Conservation (phyloP, 2,329 filamentous ascomycete genomes). For the Aspergillus melleus region DNA sequence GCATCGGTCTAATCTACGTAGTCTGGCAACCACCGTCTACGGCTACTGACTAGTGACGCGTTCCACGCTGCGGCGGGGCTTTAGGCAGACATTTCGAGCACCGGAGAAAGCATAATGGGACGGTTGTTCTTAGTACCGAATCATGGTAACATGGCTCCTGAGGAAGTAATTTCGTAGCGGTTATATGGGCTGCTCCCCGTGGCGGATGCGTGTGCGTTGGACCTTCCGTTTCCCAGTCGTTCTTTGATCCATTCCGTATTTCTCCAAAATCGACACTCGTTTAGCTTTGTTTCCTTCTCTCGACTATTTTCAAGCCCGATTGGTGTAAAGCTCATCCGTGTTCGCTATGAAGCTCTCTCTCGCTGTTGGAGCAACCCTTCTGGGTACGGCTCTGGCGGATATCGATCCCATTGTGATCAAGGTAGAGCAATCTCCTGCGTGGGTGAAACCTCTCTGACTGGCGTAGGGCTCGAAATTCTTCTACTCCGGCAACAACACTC, state of each 20-base stretch:
- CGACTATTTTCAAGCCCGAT: neutral
- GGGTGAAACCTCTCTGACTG: neutral
- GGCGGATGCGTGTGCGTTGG: neutral
- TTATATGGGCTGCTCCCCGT: conserved; percentile 3
- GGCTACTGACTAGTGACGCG: conserved; percentile 6
- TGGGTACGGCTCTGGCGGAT: conserved; percentile 51
- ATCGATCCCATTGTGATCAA: conserved; percentile 60
- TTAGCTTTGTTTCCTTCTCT: neutral
- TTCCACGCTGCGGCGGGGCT: conserved; percentile 10
- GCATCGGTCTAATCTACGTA: neutral
- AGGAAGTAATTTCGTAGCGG: neutral
- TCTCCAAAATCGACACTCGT: conserved; percentile 5
- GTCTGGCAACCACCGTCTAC: neutral
- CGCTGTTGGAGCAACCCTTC: conserved; percentile 32
- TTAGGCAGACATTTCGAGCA: neutral
- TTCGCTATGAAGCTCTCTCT: conserved; percentile 20
- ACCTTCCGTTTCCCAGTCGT: neutral
- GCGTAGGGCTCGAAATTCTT: conserved; percentile 79
- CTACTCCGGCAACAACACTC: conserved; percentile 73
- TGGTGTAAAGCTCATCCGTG: neutral
- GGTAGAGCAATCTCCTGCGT: conserved; percentile 1
- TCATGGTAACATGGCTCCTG: neutral
- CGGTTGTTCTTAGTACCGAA: neutral
- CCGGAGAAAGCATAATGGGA: conserved; percentile 1
- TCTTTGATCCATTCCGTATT: neutral